phyloP scores from a whole-genome alignment of 768 basidiomycete genomes.

The Naematelia aurantialba region DNA sequence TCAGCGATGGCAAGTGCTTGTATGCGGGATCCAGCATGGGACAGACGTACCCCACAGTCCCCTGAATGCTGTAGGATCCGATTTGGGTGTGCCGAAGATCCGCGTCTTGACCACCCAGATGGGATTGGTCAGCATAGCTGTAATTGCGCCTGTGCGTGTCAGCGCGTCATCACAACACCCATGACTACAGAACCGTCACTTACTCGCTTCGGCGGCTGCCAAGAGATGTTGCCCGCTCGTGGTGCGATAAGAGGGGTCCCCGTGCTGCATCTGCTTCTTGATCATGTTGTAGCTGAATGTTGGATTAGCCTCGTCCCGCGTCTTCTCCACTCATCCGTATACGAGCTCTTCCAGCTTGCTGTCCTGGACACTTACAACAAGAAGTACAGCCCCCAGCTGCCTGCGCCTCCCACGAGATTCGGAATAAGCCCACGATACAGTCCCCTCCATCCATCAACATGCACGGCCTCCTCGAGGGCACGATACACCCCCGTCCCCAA shows the following conservation, averaged over 20 bases:
- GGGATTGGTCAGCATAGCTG: slow-evolving; percentile 92
- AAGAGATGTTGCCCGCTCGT: slow-evolving; percentile 76
- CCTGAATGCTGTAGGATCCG: slow-evolving; percentile 69
- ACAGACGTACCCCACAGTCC: slow-evolving; percentile 67
- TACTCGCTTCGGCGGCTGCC: slow-evolving; percentile 94
- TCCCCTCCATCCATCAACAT: slow-evolving; percentile 71
- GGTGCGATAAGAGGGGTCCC: slow-evolving; percentile 64
- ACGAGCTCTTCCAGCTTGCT: too few relatives aligned
- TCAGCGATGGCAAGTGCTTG: neutral
- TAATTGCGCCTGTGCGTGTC: slow-evolving; percentile 79
- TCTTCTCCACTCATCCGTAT: too few relatives aligned
- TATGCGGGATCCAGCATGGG: slow-evolving; percentile 1
- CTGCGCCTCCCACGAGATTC: slow-evolving; percentile 90
- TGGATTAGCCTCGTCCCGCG: neutral
- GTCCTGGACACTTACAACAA: slow-evolving; percentile 69
- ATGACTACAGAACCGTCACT: slow-evolving; percentile 52
- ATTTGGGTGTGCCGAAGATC: slow-evolving; percentile 78
- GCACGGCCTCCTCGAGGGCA: slow-evolving; percentile 69
- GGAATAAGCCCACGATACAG: slow-evolving; percentile 85
- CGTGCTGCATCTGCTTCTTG: slow-evolving; percentile 66
- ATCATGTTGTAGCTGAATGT: slow-evolving; percentile 79
- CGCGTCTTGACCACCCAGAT: slow-evolving; percentile 97
- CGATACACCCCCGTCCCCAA: slow-evolving; percentile 62
- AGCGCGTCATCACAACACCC: neutral
- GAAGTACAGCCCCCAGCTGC: slow-evolving; percentile 97